Percentiles rank a stretch among this genome's conserved stretches.
These are phyloP conservation scores for Sclerotinia subarctica DNA, from an alignment of 2,329 filamentous ascomycete genomes.

Conservation along the genomic window DNA sequence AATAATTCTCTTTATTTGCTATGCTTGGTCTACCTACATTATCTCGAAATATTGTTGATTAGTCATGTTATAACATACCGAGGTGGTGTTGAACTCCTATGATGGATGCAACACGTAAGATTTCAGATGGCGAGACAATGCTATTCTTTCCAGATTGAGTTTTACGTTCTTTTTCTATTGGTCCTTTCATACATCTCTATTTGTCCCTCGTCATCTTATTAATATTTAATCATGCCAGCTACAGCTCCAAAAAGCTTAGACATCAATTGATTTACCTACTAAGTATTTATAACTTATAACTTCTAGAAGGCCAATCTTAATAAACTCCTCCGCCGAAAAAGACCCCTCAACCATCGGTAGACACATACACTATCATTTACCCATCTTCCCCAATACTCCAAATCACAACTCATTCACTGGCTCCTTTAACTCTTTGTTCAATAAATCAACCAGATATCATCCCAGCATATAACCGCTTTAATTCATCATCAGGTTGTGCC, in stretches of 20 bases:
- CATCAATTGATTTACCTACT: background rate
- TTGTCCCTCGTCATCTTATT: background rate
- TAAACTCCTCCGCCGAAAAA: background rate
- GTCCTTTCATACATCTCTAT: background rate
- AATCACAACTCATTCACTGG: background rate
- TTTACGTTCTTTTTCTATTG: background rate
- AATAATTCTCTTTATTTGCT: background rate
- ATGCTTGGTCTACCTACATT: background rate
- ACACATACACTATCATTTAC: background rate
- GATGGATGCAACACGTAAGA: background rate
- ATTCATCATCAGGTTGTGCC: slow-evolving; percentile 2
- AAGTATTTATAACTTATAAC: too few relatives aligned
- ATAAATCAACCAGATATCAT: background rate
- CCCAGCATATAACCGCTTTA: background rate
- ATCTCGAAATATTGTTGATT: background rate
- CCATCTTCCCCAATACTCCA: background rate
- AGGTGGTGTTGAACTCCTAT: background rate
- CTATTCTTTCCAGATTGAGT: background rate
- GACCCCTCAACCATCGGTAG: background rate
- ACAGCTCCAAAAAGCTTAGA: background rate
- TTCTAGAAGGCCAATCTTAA: too few relatives aligned
- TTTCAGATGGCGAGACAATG: background rate
- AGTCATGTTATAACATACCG: background rate
- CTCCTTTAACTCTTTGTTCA: background rate
- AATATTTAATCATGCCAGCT: background rate